A percentile compares a stretch with the other conserved stretches of the same genome.
phyloP scores from a whole-genome alignment of 2,329 filamentous ascomycete genomes.

The Tympanopsis confertula region DNA sequence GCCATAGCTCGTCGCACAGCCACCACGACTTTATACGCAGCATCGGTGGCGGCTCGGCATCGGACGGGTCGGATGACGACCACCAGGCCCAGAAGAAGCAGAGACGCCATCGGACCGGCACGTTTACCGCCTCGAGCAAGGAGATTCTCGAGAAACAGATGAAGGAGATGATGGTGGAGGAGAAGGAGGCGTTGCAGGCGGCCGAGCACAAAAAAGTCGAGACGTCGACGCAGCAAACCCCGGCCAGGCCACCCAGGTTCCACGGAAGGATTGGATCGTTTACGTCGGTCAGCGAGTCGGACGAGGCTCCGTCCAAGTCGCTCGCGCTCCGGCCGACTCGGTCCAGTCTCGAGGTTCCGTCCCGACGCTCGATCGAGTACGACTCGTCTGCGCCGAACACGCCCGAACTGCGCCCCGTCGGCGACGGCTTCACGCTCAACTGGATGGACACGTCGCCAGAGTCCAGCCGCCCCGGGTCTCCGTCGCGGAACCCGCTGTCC shows the following conservation, averaged over 20 bases:
- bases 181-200: slow-evolving; percentile 16
- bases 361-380: slow-evolving; percentile 28
- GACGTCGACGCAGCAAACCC: slow-evolving; percentile 6
- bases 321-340: slow-evolving; percentile 17
- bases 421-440: slow-evolving; percentile 42
- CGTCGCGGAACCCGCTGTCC: slow-evolving; percentile 44
- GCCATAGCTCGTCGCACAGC: slow-evolving; percentile 33
- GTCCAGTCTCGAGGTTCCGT: slow-evolving; percentile 35
- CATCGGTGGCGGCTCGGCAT: slow-evolving; percentile 39
- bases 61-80: slow-evolving; percentile 50
- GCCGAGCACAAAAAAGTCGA: slow-evolving; percentile 5
- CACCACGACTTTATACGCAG: slow-evolving; percentile 39
- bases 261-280: slow-evolving; percentile 23
- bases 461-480: slow-evolving; percentile 51
- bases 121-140: slow-evolving; percentile 34
- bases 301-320: slow-evolving; percentile 18
- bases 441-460: slow-evolving; percentile 52
- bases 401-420: slow-evolving; percentile 35
- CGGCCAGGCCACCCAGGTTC: slow-evolving; percentile 14
- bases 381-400: slow-evolving; percentile 36
- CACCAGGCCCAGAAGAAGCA: slow-evolving; percentile 25
- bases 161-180: slow-evolving; percentile 41
- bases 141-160: slow-evolving; percentile 50
- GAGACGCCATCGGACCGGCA: slow-evolving; percentile 26
- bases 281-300: slow-evolving; percentile 26